Evolutionary conservation across 257 asterid genomes (phyloP).

Genomic region (Fraxinus excelsior): DNA sequence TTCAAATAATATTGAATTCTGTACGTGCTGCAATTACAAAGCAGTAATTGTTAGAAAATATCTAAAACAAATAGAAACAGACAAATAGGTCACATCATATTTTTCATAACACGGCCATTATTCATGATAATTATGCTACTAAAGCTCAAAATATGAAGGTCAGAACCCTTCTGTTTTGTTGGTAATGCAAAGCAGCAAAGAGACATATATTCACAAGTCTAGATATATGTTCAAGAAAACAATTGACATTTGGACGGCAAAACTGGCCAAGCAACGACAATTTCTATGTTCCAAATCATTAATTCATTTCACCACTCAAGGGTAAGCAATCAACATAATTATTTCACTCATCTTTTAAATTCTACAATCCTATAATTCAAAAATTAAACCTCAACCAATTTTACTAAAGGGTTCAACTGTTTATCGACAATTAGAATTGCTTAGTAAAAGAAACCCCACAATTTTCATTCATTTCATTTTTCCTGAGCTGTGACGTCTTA

Average conservation of each 20-base stretch:
- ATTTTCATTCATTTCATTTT: background rate
- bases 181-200: background rate
- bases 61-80: background rate
- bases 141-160: background rate
- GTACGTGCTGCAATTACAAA: constrained; percentile 74
- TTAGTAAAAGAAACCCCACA: background rate
- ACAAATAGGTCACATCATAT: background rate
- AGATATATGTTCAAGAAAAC: background rate
- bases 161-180: background rate
- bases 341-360: background rate
- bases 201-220: background rate
- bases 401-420: background rate
- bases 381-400: background rate
- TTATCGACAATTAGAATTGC: constrained; percentile 1
- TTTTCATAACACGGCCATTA: constrained; percentile 1
- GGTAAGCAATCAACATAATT: background rate
- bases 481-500: background rate
- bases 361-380: background rate
- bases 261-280: constrained; percentile 7
- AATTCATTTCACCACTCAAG: constrained; percentile 8
- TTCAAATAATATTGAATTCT: constrained; percentile 70
- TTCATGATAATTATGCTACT: constrained; percentile 1
- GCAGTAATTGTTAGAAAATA: constrained; percentile 14
- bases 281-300: constrained; percentile 1
- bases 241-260: background rate